These are phyloP conservation scores for Cokeromyces recurvatus DNA, from an alignment of 371 early-diverging fungal species.

Conservation along the genomic window DNA sequence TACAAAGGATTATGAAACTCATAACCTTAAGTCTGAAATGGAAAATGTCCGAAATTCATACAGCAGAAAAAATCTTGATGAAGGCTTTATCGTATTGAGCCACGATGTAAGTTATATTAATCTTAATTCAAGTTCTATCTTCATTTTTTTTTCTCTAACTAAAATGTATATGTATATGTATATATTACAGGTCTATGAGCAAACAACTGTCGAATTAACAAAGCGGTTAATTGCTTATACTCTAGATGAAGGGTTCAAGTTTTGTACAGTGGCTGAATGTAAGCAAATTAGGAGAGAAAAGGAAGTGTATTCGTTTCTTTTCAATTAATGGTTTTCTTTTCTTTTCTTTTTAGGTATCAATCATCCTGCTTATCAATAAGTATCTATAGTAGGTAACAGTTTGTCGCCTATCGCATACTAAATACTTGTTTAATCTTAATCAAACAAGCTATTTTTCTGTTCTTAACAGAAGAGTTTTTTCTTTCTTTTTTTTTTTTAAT, in stretches of 20 bases:
- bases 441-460: no score
- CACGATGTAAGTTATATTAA: constrained; percentile 20
- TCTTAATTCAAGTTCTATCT: not conserved
- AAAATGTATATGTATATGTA: not conserved
- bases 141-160: not conserved
- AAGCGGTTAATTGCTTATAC: constrained; percentile 25
- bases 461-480: no score
- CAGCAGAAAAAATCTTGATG: not conserved
- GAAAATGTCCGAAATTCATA: not conserved
- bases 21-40: constrained; percentile 19
- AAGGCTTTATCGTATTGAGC: constrained; percentile 18
- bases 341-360: not conserved
- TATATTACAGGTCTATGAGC: constrained; percentile 36
- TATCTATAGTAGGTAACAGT: no score
- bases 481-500: no score
- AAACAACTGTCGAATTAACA: constrained; percentile 33
- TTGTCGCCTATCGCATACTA: no score
- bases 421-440: no score
- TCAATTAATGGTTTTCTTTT: not conserved
- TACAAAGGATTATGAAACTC: constrained; percentile 42
- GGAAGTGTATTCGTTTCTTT: no score
- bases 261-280: constrained; percentile 51
- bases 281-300: no score
- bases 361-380: no score
- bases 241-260: constrained; percentile 30